A percentile compares a stretch with the other conserved stretches of the same genome.
phyloP scores from a whole-genome alignment of 495 filamentous ascomycete genomes.

The Hypoxylon trugodes region DNA sequence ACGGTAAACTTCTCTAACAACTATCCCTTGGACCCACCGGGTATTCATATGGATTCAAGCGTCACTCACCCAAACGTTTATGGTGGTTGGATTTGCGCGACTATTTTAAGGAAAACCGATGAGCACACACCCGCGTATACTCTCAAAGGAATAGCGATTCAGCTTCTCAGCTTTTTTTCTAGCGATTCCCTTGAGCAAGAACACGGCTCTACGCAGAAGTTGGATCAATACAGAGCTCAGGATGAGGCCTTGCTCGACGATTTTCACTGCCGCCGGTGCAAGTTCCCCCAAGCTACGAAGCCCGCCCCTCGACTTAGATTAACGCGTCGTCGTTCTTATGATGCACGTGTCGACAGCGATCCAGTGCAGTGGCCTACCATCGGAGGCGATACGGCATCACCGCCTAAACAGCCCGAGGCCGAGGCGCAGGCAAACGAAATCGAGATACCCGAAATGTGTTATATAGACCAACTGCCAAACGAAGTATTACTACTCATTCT shows the following conservation, averaged over 20 bases:
- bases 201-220: neutral
- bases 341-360: constrained; percentile 20
- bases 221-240: neutral
- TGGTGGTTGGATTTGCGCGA: constrained; percentile 58
- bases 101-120: constrained; percentile 52
- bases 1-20: constrained; percentile 35
- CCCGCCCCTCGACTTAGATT: neutral
- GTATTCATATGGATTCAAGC: constrained; percentile 56
- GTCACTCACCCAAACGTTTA: constrained; percentile 64
- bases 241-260: neutral
- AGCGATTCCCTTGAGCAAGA: constrained; percentile 59
- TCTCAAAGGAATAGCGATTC: constrained; percentile 58
- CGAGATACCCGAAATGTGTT: too few species aligned
- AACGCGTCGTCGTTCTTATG: neutral
- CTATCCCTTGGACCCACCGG: constrained; percentile 57
- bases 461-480: constrained; percentile 46
- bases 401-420: too few species aligned
- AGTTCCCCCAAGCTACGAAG: constrained; percentile 7
- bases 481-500: constrained; percentile 54
- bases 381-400: neutral
- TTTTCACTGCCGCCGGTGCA: constrained; percentile 19
- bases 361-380: constrained; percentile 16
- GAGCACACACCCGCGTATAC: constrained; percentile 61
- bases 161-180: constrained; percentile 69
- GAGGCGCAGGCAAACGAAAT: constrained; percentile 11